Evolutionary conservation across 495 filamentous ascomycete genomes (phyloP).

Genomic region (Venustampulla echinocandica): DNA sequence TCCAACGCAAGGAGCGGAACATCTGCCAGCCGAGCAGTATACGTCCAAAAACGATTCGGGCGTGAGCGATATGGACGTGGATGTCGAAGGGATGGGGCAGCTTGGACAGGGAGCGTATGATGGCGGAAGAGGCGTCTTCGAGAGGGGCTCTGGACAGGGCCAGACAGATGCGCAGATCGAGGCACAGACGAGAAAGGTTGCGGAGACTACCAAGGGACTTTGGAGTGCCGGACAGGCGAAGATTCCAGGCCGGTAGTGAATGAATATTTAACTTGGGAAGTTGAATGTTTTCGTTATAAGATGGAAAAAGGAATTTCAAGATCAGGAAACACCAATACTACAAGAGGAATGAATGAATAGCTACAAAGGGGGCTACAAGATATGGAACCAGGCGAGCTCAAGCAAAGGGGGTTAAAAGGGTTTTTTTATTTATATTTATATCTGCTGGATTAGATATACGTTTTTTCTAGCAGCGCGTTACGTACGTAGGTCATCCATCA

Average conservation of each 20-base stretch:
- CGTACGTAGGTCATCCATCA: too few relatives aligned
- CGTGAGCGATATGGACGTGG: conserved; percentile 8
- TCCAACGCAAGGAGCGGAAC: conserved; percentile 17
- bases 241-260: conserved; percentile 12
- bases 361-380: too few relatives aligned
- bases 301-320: neutral
- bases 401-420: neutral
- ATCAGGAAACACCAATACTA: neutral
- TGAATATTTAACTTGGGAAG: too few relatives aligned
- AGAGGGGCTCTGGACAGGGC: conserved; percentile 17
- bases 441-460: neutral
- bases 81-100: conserved; percentile 1
- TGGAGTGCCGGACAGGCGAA: conserved; percentile 18
- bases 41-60: conserved; percentile 8
- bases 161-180: conserved; percentile 23
- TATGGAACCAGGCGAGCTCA: neutral
- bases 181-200: conserved; percentile 21
- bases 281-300: too few relatives aligned
- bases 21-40: conserved; percentile 4
- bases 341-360: neutral
- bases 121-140: conserved; percentile 10
- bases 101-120: neutral
- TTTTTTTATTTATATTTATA: neutral
- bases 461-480: too few relatives aligned
- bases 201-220: conserved; percentile 20